A percentile compares a stretch with the other conserved stretches of the same genome.
Conservation (phyloP, 2,329 filamentous ascomycete species). For the Pyrenophora seminiperda region DNA sequence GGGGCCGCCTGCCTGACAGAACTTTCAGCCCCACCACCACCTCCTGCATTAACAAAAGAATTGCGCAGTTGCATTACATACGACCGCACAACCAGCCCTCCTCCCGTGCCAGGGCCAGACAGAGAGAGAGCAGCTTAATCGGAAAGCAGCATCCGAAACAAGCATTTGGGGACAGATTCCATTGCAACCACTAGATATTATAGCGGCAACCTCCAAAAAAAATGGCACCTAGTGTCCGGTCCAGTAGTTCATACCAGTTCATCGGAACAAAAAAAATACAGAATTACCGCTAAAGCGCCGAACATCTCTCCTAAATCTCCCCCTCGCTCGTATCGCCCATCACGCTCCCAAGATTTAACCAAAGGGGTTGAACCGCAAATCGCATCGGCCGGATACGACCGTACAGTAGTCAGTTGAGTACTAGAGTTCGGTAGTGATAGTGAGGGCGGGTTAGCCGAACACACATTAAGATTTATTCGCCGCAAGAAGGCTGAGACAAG, state of each 20-base stretch:
- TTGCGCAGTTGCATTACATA: neutral
- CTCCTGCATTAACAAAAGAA: slow-evolving; percentile 4
- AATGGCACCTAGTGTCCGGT: too few species aligned
- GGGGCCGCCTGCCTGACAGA: neutral
- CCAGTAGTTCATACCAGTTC: slow-evolving; percentile 16
- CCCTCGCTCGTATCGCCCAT: neutral
- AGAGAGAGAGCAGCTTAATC: neutral
- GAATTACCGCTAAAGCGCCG: slow-evolving; percentile 7
- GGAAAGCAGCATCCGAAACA: slow-evolving; percentile 1
- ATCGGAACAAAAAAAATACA: slow-evolving; percentile 8
- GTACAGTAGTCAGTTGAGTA: too few species aligned
- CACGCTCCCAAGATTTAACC: neutral
- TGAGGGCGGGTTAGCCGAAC: too few species aligned
- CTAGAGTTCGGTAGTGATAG: too few species aligned
- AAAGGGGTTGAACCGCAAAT: too few species aligned
- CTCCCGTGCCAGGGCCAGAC: too few species aligned
- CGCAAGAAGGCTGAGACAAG: too few species aligned
- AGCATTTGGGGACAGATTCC: neutral
- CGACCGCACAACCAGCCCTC: neutral
- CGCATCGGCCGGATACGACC: too few species aligned
- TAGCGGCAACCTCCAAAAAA: too few species aligned
- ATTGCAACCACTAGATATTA: neutral
- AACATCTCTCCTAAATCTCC: slow-evolving; percentile 1
- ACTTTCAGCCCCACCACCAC: neutral
- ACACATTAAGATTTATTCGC: too few species aligned